Base-by-base conservation (phyloP, 2,329 filamentous ascomycete genomes). In the Cladophialophora immunda region DNA sequence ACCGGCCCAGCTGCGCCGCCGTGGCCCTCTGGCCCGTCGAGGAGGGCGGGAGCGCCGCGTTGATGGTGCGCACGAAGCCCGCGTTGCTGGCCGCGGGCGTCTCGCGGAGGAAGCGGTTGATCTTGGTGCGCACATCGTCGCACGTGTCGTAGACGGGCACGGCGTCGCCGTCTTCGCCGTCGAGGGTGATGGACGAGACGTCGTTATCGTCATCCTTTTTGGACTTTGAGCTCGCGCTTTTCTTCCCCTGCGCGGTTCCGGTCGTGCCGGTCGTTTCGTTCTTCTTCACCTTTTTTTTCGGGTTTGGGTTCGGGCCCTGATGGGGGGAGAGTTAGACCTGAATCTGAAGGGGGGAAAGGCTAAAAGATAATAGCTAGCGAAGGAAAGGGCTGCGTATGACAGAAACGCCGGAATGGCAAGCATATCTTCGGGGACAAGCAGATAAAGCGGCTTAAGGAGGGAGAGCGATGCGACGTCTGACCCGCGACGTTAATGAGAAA, bases 91-190 rank as follows among this genome's bases (percentile, higher is more conserved):
- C 77, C 52, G 78, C 78, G 13, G 58, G 53, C 17, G 45, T 63
- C 22, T 58, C 58, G n/a, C 76, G 73, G 9, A 89, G 77, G 66
- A 85, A 77, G 0, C 81, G 80, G 29, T 79, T 79, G 71, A 89
- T 87, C 78, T 89, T 88, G 73, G 79, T 81, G 55, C 87, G 83
- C 15, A 89, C 74, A 58, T 85, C 84, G 69, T 88, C 83, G 75
- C 86, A 89, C 4, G 83, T 85, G 68, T 89, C 86, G 72, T 78
- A 88, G 34, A 89, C 77, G 0, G 77, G 75, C 6, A 88, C 85
- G 0, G 65, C 71, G 36, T 80, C 78, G 0, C 75, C 72, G 0
- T 80, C 80, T 74, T 89, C 86, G 13, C 83, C 82, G 0, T 78
- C 76, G 0, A 89, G 78, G 8, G 73, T 58, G 30, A 87, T 74